Conservation (phyloP, 2,329 filamentous ascomycete species). For the Monascus ruber region DNA sequence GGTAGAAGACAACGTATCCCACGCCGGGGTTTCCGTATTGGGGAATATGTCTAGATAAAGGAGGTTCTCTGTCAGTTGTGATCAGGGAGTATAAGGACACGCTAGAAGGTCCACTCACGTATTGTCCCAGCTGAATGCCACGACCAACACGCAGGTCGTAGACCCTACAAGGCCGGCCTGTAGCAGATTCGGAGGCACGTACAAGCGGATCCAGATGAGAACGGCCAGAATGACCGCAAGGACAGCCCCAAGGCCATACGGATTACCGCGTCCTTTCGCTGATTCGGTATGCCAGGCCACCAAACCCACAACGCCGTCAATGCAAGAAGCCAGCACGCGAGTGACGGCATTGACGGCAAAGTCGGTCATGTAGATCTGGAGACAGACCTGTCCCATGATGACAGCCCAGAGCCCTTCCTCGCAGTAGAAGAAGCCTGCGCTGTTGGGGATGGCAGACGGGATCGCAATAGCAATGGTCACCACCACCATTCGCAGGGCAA, state of each 20-base stretch:
- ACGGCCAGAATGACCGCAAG: constrained; percentile 20
- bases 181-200: constrained; percentile 17
- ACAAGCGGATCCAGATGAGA: constrained; percentile 26
- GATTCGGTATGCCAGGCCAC: constrained; percentile 43
- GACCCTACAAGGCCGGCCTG: constrained; percentile 29
- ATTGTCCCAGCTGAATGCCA: constrained; percentile 39
- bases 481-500: constrained; percentile 37
- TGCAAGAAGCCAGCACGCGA: constrained; percentile 33
- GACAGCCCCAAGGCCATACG: constrained; percentile 39
- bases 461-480: constrained; percentile 37
- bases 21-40: constrained; percentile 38
- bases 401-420: constrained; percentile 43
- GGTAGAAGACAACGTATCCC: constrained; percentile 41
- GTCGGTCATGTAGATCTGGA: constrained; percentile 42
- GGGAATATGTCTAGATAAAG: too few relatives aligned
- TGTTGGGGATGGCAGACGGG: constrained; percentile 31
- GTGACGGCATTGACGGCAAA: constrained; percentile 37
- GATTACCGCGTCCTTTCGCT: constrained; percentile 37
- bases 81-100: too few relatives aligned
- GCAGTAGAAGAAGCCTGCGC: constrained; percentile 41
- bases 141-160: constrained; percentile 33
- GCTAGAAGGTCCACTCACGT: constrained; percentile 14
- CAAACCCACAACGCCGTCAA: constrained; percentile 39
- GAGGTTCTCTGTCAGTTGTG: too few relatives aligned
- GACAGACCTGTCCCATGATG: constrained; percentile 40